Conservation (phyloP, 345 rosid genomes). For the Limnanthes douglasii region DNA sequence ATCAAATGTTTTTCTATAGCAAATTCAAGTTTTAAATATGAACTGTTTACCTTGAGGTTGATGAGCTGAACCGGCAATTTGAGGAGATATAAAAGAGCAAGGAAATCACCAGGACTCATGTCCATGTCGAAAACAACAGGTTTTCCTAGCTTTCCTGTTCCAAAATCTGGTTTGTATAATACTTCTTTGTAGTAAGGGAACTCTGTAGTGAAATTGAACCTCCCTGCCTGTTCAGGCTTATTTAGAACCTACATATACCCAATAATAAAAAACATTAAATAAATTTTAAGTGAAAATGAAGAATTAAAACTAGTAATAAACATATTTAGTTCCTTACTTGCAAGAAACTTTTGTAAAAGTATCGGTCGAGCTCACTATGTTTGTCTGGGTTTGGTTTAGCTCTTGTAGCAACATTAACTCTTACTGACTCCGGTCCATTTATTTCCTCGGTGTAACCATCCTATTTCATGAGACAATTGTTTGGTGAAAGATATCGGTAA, state of each 20-base stretch:
- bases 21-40: not conserved
- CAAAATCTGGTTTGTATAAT: constrained; percentile 36
- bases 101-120: constrained; percentile 91
- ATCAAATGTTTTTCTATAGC: not conserved
- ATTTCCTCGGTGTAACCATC: constrained; percentile 75
- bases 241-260: constrained; percentile 36
- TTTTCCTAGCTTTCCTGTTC: constrained; percentile 37
- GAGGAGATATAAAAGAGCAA: constrained; percentile 68
- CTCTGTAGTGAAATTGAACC: constrained; percentile 53
- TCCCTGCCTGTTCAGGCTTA: constrained; percentile 40
- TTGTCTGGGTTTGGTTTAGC: constrained; percentile 43
- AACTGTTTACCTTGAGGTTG: constrained; percentile 41
- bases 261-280: not conserved
- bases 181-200: constrained; percentile 65
- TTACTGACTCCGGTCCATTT: constrained; percentile 42
- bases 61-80: constrained; percentile 62
- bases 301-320: too few relatives aligned
- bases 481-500: too few relatives aligned
- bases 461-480: constrained; percentile 29
- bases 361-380: constrained; percentile 36
- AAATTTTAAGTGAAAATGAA: too few relatives aligned
- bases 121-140: constrained; percentile 87
- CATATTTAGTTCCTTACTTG: too few relatives aligned
- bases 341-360: constrained; percentile 65
- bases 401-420: constrained; percentile 58